Conservation (phyloP, 2,329 filamentous ascomycete species). For the Lasiodiplodia sp. region DNA sequence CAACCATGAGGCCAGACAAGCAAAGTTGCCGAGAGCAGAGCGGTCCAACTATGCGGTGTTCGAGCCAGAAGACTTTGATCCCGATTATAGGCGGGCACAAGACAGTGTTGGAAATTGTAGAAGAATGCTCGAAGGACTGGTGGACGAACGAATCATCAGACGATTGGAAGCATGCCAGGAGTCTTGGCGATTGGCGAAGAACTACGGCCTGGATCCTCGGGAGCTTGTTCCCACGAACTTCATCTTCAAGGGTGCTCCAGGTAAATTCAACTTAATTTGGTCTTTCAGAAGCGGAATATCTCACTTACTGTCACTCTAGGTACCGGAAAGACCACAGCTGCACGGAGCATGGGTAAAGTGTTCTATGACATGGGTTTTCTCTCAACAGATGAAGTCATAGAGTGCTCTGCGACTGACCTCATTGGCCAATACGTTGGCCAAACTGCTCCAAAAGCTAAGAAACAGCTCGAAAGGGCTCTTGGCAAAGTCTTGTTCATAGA, state of each 20-base stretch:
- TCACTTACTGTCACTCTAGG: too few species aligned
- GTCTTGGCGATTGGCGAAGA: neutral
- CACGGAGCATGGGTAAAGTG: constrained; percentile 74
- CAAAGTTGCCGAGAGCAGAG: neutral
- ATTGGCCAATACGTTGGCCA: constrained; percentile 74
- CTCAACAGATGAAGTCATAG: constrained; percentile 64
- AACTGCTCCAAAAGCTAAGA: constrained; percentile 61
- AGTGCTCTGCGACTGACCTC: constrained; percentile 73
- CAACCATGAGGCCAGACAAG: neutral
- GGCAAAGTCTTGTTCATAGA: neutral
- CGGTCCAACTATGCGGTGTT: neutral
- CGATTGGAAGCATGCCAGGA: neutral
- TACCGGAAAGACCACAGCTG: constrained; percentile 77
- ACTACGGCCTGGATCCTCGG: neutral
- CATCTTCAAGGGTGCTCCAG: constrained; percentile 34
- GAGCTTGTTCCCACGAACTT: neutral
- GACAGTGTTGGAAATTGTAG: neutral
- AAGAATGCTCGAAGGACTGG: neutral
- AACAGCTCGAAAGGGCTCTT: neutral
- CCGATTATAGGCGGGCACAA: neutral
- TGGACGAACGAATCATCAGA: neutral
- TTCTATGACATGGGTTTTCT: constrained; percentile 79
- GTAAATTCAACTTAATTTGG: constrained; percentile 32
- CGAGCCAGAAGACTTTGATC: neutral
- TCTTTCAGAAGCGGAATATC: too few species aligned